phyloP scores from a whole-genome alignment of 2,329 filamentous ascomycete species.

The Bipolaris oryzae region DNA sequence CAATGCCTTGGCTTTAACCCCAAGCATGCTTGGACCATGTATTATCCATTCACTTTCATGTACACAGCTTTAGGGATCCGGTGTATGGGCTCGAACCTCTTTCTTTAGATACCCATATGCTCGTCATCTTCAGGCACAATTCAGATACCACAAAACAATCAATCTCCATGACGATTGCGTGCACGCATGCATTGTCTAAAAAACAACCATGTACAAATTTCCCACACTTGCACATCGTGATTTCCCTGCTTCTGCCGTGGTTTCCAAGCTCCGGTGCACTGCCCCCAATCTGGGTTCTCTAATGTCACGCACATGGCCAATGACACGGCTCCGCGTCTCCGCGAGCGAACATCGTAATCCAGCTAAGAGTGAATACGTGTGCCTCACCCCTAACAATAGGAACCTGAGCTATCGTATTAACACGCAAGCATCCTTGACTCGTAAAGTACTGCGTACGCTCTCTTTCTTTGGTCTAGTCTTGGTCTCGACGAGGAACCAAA shows the following conservation, averaged over 20 bases:
- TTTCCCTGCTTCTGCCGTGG: background rate
- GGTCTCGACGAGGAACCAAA: too few relatives aligned
- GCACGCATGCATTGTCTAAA: background rate
- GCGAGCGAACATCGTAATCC: background rate
- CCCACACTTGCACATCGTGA: background rate
- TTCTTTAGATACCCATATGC: constrained; percentile 25
- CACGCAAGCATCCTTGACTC: constrained; percentile 1
- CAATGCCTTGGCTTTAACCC: background rate
- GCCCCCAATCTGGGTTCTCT: background rate
- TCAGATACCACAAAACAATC: constrained; percentile 18
- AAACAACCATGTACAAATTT: background rate
- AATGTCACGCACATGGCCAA: background rate
- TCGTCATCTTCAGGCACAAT: constrained; percentile 19
- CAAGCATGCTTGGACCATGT: constrained; percentile 6
- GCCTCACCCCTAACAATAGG: background rate
- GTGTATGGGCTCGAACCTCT: constrained; percentile 14
- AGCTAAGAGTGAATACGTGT: background rate
- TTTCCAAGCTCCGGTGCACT: background rate
- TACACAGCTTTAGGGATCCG: constrained; percentile 34
- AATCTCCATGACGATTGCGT: constrained; percentile 3
- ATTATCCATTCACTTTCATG: constrained; percentile 26
- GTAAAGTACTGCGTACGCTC: background rate
- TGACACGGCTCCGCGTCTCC: background rate
- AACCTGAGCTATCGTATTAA: background rate
- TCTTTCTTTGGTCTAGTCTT: background rate